Evolutionary conservation across 768 basidiomycete species (phyloP), one percentile per base, ranked within the genome.

Genomic region (Kwoniella newhampshirensis): DNA sequence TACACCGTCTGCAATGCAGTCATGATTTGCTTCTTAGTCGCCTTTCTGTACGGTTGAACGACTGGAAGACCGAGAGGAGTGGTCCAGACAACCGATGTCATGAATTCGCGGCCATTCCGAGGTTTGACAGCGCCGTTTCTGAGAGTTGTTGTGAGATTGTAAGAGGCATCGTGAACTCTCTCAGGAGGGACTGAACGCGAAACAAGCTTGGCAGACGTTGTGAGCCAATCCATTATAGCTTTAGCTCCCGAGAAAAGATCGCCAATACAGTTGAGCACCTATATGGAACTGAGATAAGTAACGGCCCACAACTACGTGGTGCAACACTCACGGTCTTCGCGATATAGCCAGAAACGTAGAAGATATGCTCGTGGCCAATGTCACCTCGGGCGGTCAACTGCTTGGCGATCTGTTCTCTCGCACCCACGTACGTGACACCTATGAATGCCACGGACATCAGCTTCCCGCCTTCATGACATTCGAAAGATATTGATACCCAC

Each of bases 1-100:
- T 81, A 93, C 11, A 98, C 86, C 4, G 86, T 85, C 78, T 97
- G 91, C 56, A 97, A 71, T 9, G 84, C 78, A 0, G 94, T 94
- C 79, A 83, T 81, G 59, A 96, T 82, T 65, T 94, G 91, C 75
- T 85, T 89, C 66, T 88, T 81, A 65, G 84, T 84, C 1, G 80
- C 75, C 79, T 91, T 90, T 62, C 96, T 83, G 73, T 98, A 98
- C 1, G 93, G 94, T 75, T 99, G 96, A 0, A 94, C 90, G 64
- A 99, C 89, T 0, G 94, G 96, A 59, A 98, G 75, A 2, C 91
- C 91, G n/a, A 99, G 79, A 3, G 91, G 87, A 0, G 94, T 93
- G 20, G 92, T 96, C 96, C 96, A 99, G 26, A 93, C 86, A 4
- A 99, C 91, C 6, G 86, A 82, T 20, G 91, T 87, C 94, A 98